These are phyloP conservation scores for Prunella vulgaris DNA, from an alignment of 257 asterid species.

Conservation along the genomic window DNA sequence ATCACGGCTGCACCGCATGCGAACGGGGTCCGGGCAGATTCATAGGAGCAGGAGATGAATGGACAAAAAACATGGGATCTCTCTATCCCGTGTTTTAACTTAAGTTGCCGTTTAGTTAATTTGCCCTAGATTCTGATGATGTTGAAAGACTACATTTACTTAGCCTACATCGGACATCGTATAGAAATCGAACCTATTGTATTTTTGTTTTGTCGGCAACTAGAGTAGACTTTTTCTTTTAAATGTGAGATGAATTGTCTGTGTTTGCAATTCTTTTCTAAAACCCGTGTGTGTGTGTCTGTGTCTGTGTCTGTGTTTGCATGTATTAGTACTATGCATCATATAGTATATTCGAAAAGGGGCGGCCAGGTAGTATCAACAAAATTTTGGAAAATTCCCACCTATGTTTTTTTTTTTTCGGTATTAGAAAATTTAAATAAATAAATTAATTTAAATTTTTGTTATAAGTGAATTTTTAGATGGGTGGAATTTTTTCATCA, in stretches of 20 bases:
- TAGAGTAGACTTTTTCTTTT: constrained; percentile 20
- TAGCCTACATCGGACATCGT: background rate
- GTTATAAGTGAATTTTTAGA: too few species aligned
- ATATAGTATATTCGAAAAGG: too few species aligned
- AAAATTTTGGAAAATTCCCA: too few species aligned
- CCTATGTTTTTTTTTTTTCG: too few species aligned
- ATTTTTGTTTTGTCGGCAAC: constrained; percentile 13
- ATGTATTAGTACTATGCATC: too few species aligned
- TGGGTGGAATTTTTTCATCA: too few species aligned
- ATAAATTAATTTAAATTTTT: too few species aligned
- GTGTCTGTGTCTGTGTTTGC: background rate
- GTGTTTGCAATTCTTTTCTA: constrained; percentile 10
- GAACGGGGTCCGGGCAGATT: constrained; percentile 14
- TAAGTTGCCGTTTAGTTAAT: background rate
- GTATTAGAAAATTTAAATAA: too few species aligned
- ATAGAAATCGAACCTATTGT: background rate
- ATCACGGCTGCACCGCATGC: background rate
- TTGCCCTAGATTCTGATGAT: constrained; percentile 14
- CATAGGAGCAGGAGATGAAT: background rate
- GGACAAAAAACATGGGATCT: background rate
- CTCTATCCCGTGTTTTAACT: background rate
- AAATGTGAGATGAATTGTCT: background rate
- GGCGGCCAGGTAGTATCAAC: too few species aligned
- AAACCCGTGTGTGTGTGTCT: background rate
- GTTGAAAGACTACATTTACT: constrained; percentile 17